Percentiles rank a stretch among this genome's conserved stretches.
Conservation (phyloP, 176 grass and related monocot species). For the Hordeum marinum region DNA sequence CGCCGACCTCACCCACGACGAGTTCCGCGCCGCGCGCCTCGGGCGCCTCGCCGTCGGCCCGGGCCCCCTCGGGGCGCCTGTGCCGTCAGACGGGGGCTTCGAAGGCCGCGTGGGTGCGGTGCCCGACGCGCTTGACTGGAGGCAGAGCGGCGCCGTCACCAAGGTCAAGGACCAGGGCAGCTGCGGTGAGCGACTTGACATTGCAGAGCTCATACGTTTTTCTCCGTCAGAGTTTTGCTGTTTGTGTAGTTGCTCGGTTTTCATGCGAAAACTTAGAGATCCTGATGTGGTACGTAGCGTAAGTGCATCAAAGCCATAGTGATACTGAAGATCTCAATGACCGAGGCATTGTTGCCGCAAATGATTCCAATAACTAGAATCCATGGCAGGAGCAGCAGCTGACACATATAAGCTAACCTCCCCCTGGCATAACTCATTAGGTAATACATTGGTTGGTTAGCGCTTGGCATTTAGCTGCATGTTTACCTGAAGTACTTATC, state of each 20-base stretch:
- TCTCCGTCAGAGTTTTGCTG: neutral
- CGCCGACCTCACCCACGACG: constrained; percentile 57
- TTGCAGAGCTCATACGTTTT: neutral
- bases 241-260: neutral
- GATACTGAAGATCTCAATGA: neutral
- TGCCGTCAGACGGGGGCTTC: constrained; percentile 3
- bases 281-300: neutral
- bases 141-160: constrained; percentile 58
- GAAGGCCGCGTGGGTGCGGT: constrained; percentile 3
- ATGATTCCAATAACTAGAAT: neutral
- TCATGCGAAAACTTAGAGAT: neutral
- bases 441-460: neutral
- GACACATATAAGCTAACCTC: neutral
- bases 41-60: constrained; percentile 24
- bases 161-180: constrained; percentile 67
- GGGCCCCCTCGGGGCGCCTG: neutral
- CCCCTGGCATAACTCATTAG: neutral
- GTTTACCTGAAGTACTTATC: neutral
- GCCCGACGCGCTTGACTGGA: constrained; percentile 64
- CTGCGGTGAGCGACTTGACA: constrained; percentile 46
- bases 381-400: neutral
- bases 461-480: neutral
- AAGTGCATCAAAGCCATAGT: neutral
- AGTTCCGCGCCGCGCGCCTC: constrained; percentile 62
- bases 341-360: neutral